phyloP scores from a whole-genome alignment of 768 basidiomycete species.

The Sporobolomyces roseus region DNA sequence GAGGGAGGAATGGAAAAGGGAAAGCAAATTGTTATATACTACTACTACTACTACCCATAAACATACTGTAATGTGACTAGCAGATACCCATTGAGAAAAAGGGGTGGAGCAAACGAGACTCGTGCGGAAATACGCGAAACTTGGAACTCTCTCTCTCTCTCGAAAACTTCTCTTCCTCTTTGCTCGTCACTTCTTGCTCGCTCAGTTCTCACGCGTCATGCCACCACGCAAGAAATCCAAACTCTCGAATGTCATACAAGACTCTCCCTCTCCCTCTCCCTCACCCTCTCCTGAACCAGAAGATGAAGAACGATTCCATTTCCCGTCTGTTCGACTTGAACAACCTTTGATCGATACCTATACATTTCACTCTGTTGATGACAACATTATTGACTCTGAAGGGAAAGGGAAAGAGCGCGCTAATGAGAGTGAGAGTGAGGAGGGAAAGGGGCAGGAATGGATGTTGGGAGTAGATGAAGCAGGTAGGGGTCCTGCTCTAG shows the following conservation, averaged over 20 bases:
- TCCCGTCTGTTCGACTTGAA: slow-evolving; percentile 32
- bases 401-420: background rate
- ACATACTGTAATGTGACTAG: too few species aligned
- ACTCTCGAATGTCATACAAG: background rate
- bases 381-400: background rate
- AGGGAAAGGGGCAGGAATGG: slow-evolving; percentile 52
- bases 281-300: background rate
- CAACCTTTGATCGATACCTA: slow-evolving; percentile 41
- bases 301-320: slow-evolving; percentile 12
- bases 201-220: background rate
- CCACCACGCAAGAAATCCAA: slow-evolving; percentile 4
- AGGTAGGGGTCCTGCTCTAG: slow-evolving; percentile 89
- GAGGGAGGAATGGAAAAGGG: too few species aligned
- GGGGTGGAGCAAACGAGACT: background rate
- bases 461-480: slow-evolving; percentile 99
- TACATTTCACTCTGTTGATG: slow-evolving; percentile 46
- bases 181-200: background rate
- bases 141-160: too few species aligned
- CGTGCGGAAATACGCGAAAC: background rate
- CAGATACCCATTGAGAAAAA: too few species aligned
- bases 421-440: background rate
- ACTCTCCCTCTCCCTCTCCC: too few species aligned
- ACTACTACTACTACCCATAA: too few species aligned
- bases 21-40: too few species aligned
- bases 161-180: background rate